Evolutionary conservation across 345 rosid species (phyloP).

Genomic region (Populus davidiana): DNA sequence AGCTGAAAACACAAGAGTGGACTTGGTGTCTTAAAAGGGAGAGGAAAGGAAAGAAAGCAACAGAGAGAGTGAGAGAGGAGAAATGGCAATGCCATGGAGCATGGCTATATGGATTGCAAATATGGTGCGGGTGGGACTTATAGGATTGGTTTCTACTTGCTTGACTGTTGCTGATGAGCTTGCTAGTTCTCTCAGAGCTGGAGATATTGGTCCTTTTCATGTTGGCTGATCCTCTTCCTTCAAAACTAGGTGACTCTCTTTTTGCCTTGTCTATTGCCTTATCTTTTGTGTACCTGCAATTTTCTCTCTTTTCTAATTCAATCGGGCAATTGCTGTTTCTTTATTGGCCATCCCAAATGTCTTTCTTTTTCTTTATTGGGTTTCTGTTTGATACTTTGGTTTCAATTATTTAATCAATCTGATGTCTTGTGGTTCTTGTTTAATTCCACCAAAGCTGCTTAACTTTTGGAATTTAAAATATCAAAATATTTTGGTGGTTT

Average conservation of each 20-base stretch:
- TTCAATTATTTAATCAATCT: background rate
- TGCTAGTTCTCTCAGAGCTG: constrained; percentile 66
- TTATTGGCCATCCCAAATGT: background rate
- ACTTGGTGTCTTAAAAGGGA: background rate
- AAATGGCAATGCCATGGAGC: constrained; percentile 65
- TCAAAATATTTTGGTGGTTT: background rate
- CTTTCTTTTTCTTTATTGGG: background rate
- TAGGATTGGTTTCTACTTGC: constrained; percentile 79
- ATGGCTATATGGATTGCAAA: constrained; percentile 56
- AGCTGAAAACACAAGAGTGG: background rate
- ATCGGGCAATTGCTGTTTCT: background rate
- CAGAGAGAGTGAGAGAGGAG: background rate
- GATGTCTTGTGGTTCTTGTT: background rate
- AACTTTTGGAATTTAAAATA: background rate
- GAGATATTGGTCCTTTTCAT: constrained; percentile 85
- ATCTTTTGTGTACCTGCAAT: background rate
- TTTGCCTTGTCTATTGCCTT: background rate
- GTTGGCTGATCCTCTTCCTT: constrained; percentile 36
- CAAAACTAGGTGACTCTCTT: constrained; percentile 2
- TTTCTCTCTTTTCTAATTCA: background rate
- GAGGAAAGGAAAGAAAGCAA: background rate
- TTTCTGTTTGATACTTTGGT: background rate
- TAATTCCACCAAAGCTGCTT: background rate
- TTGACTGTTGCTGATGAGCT: constrained; percentile 82
- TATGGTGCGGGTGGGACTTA: constrained; percentile 63